Conservation (phyloP, 2,329 filamentous ascomycete genomes). For the Verticillium nonalfalfae region DNA sequence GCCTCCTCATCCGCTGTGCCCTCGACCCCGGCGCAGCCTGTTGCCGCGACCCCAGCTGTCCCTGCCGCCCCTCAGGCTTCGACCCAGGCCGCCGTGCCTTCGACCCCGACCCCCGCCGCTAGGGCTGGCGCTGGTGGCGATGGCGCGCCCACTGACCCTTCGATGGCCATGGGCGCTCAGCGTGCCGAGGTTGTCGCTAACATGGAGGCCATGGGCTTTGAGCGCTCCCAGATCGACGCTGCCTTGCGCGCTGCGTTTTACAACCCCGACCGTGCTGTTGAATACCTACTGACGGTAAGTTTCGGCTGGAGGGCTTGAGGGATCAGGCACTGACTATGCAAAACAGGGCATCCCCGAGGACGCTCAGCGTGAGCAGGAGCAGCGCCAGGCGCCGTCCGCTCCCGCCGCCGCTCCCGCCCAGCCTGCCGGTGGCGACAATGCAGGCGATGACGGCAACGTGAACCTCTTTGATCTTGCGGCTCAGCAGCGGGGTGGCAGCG, state of each 20-base stretch:
- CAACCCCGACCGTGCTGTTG: conserved; percentile 95
- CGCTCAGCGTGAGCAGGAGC: conserved; percentile 64
- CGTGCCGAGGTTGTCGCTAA: conserved; percentile 77
- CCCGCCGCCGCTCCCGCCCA: conserved; percentile 28
- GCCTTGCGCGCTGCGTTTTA: conserved; percentile 95
- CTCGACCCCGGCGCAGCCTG: conserved; percentile 54
- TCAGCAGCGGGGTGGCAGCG: conserved; percentile 51
- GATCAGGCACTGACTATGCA: not conserved
- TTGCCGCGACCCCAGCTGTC: conserved; percentile 43
- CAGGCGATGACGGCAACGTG: conserved; percentile 60
- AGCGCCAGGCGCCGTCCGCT: conserved; percentile 33
- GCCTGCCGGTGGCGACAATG: conserved; percentile 31
- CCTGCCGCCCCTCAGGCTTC: conserved; percentile 40
- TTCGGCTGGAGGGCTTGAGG: not conserved
- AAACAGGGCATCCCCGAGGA: conserved; percentile 82
- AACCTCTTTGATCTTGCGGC: conserved; percentile 94
- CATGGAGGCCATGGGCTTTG: conserved; percentile 98
- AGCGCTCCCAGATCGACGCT: conserved; percentile 78
- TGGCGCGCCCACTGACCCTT: conserved; percentile 56
- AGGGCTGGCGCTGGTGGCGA: conserved; percentile 36
- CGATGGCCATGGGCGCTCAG: conserved; percentile 77
- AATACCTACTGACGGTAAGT: conserved; percentile 83
- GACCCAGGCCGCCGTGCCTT: conserved; percentile 38
- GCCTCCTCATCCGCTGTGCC: conserved; percentile 53
- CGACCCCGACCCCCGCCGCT: conserved; percentile 51